Evolutionary conservation across 192 early-diverging fungal genomes (phyloP).

Genomic region (Coemansia asiatica): DNA sequence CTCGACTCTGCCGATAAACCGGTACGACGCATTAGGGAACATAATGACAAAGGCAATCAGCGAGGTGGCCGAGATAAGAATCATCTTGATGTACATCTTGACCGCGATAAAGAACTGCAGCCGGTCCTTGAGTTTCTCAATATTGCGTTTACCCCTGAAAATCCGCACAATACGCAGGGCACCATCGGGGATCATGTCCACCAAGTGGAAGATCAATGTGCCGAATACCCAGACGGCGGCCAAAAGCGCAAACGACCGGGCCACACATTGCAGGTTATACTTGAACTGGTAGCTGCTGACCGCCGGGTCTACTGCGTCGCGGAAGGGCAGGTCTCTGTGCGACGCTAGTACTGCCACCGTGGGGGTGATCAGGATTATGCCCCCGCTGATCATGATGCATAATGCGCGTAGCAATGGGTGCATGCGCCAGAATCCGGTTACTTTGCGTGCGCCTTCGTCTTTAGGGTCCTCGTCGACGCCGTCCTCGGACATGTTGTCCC

Average conservation of each 20-base stretch:
- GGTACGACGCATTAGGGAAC: slow-evolving; percentile 54
- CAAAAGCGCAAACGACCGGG: slow-evolving; percentile 51
- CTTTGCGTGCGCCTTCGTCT: slow-evolving; percentile 31
- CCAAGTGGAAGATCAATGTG: slow-evolving; percentile 57
- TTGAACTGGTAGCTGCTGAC: slow-evolving; percentile 20
- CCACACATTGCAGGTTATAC: slow-evolving; percentile 41
- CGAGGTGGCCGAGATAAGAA: slow-evolving; percentile 54
- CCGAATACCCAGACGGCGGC: slow-evolving; percentile 56
- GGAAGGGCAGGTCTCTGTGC: slow-evolving; percentile 40
- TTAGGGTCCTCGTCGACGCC: slow-evolving; percentile 22
- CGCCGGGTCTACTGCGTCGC: slow-evolving; percentile 8
- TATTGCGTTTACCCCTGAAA: slow-evolving; percentile 40
- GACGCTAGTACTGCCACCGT: slow-evolving; percentile 54
- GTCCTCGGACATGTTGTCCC: slow-evolving; percentile 36
- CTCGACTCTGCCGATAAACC: slow-evolving; percentile 47
- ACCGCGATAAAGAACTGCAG: slow-evolving; percentile 59
- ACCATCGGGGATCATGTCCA: slow-evolving; percentile 59
- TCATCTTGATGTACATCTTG: slow-evolving; percentile 61
- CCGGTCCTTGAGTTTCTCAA: slow-evolving; percentile 58
- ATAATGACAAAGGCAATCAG: slow-evolving; percentile 58
- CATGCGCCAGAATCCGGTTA: slow-evolving; percentile 54
- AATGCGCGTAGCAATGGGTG: slow-evolving; percentile 60
- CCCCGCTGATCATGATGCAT: slow-evolving; percentile 56
- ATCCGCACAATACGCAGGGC: slow-evolving; percentile 55
- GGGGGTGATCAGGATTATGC: slow-evolving; percentile 57